Evolutionary conservation across 78 protist genomes (phyloP), one percentile per base, ranked within the genome.

Genomic region (Acrasis kona): DNA sequence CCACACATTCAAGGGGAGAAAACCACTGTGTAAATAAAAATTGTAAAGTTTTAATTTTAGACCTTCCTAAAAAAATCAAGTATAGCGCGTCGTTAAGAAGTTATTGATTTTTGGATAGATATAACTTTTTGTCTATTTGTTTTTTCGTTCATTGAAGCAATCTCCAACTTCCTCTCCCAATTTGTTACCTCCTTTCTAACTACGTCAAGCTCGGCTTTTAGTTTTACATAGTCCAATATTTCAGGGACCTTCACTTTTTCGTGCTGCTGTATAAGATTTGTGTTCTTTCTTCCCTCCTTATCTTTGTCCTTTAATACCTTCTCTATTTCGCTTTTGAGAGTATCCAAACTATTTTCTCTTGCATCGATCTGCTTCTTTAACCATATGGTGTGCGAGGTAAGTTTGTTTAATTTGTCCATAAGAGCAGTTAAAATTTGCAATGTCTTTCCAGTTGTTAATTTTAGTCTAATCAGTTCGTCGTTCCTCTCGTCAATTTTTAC

Each of bases 401-500:
- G 39, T 10, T 3, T 4, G 58, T 10, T 4, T 38, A 86, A 76
- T 41, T 30, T 7, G 38, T 70, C 72, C 39, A 76, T 81, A 72
- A 36, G 34, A 27, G 34, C 9, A 67, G 78, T 82, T 65, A 87
- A 79, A 40, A 61, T 39, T 31, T 73, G 85, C 12, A 73, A 72
- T 7, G 87, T 87, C 41, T 76, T 80, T 7, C 82, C 85, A 4
- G 89, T 83, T 5, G 86, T 77, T 37, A 72, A 70, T 81, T 89
- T 89, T 32, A 85, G 77, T n/a, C 29, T 3, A 27, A 70, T 42
- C 39, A 89, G 78, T 82, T 85, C 93, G 2, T 37, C 27, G 84
- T 84, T 86, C n/a, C 86, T 79, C 78, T 80, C 87, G 37, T 86
- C 94, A 31, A 86, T 83, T 40, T 75, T 70, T 39, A 81, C 87